Evolutionary conservation across 2,329 filamentous ascomycete genomes (phyloP), one percentile per base, ranked within the genome.

Genomic region (Sphaerulina populicola): DNA sequence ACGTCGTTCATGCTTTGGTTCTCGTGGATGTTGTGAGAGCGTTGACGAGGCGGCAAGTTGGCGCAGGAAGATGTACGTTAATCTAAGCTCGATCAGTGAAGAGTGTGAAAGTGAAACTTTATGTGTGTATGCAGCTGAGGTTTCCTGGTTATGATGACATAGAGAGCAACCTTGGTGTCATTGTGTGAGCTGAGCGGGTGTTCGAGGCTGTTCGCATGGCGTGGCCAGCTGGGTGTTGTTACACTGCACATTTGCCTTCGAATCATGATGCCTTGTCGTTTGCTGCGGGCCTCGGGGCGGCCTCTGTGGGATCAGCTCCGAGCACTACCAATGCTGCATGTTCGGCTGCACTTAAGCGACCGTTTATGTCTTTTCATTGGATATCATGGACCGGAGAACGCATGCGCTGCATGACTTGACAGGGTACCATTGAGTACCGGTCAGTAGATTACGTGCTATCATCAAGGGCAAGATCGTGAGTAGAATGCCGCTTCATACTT

Each of bases 261-360:
- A 51, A 36, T 51, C 42, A 38, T 23, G 11, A 14, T 27, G 15
- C 45, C 50, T 35, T 15, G 35, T 27, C 44, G 50, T 48, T 52
- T 52, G 50, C 50, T 52, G 23, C 31, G 30, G 31, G 23, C 23
- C 18, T 11, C 23, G 21, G 50, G 44, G 50, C 50, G 50, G 50
- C 50, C 50, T 52, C 35, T 27, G 39, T 31, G 23, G 23, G 30
- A 15, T 9, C 21, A 4, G 23, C 15, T 39, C 9, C 35, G 33
- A 14, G 44, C 39, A n/a, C 44, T 27, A 47, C 44, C 15, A 39
- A 11, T 14, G 37, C 37, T 14, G 37, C 37, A 15, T 35, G 37
- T 14, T n/a, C 37, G 37, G 37, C n/a, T 15, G 37, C 21, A 18
- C 11, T 12, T 23, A 41, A 7, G 18, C 39, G 39, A 27, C 7